Evolutionary conservation across 2,329 filamentous ascomycete species (phyloP).

Genomic region (Pseudogymnoascus sp.): DNA sequence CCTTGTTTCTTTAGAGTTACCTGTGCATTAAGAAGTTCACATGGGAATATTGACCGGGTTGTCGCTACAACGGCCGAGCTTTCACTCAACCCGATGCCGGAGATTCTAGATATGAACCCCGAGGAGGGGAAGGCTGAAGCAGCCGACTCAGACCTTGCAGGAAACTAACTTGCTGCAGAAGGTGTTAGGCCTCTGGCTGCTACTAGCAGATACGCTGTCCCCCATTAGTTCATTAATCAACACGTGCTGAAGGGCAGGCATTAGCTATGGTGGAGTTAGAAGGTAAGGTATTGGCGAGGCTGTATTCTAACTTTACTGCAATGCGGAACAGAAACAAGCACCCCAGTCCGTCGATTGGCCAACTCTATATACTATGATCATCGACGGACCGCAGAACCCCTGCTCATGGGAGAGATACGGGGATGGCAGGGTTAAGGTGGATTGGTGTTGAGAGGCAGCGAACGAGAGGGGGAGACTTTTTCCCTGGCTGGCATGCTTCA

Average conservation of each 20-base stretch:
- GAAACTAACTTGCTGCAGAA: constrained; percentile 5
- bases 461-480: too few relatives aligned
- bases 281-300: not conserved
- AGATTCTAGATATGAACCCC: not conserved
- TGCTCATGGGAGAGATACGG: not conserved
- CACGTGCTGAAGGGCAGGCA: not conserved
- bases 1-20: not conserved
- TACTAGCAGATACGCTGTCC: not conserved
- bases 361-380: not conserved
- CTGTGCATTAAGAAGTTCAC: not conserved
- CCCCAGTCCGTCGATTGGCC: not conserved
- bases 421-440: too few relatives aligned
- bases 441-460: too few relatives aligned
- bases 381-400: not conserved
- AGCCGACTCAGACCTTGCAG: not conserved
- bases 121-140: not conserved
- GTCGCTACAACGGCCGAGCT: not conserved
- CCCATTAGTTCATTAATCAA: not conserved
- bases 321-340: not conserved
- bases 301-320: not conserved
- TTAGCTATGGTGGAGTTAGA: not conserved
- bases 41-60: not conserved
- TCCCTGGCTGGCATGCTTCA: not conserved
- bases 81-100: not conserved
- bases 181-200: not conserved